Percentiles rank a stretch among this genome's conserved stretches.
These are phyloP conservation scores for Tardiomyces depauwii DNA, from an alignment of 1,139 yeast genomes.

Conservation along the genomic window DNA sequence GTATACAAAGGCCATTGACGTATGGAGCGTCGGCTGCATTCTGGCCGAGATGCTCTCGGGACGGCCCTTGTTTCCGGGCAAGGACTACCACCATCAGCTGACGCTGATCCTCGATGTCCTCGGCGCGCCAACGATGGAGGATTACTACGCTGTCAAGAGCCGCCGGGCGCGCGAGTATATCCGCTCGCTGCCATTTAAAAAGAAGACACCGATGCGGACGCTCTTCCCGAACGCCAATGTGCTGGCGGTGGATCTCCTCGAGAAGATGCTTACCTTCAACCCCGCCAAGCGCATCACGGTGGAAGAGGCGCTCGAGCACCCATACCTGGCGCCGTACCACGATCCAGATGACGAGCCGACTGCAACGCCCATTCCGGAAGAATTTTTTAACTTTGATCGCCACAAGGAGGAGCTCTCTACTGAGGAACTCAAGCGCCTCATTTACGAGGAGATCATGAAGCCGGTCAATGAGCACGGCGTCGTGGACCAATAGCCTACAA, in stretches of 20 bases:
- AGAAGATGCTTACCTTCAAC: conserved; percentile 65
- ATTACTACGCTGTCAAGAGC: conserved; percentile 67
- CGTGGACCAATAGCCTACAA: neutral
- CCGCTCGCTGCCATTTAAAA: conserved; percentile 55
- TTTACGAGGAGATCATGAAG: conserved; percentile 49
- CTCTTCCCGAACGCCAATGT: conserved; percentile 52
- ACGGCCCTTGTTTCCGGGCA: conserved; percentile 86
- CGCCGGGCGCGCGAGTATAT: conserved; percentile 83
- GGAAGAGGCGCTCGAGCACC: conserved; percentile 71
- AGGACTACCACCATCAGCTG: conserved; percentile 86
- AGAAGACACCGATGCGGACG: conserved; percentile 41
- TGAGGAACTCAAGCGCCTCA: conserved; percentile 57
- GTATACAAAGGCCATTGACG: conserved; percentile 89
- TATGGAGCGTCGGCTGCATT: conserved; percentile 96
- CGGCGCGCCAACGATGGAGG: conserved; percentile 84
- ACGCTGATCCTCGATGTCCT: conserved; percentile 76
- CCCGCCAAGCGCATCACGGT: conserved; percentile 72
- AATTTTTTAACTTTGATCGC: conserved; percentile 75
- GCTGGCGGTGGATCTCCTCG: conserved; percentile 64
- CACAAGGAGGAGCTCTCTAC: conserved; percentile 59
- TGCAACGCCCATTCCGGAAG: conserved; percentile 60
- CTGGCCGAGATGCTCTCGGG: conserved; percentile 85
- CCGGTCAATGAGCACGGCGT: neutral
- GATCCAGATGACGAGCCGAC: conserved; percentile 77
- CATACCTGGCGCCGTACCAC: conserved; percentile 69